phyloP scores from a whole-genome alignment of 164 flowering plant species.

The Magnolia changhungtana region DNA sequence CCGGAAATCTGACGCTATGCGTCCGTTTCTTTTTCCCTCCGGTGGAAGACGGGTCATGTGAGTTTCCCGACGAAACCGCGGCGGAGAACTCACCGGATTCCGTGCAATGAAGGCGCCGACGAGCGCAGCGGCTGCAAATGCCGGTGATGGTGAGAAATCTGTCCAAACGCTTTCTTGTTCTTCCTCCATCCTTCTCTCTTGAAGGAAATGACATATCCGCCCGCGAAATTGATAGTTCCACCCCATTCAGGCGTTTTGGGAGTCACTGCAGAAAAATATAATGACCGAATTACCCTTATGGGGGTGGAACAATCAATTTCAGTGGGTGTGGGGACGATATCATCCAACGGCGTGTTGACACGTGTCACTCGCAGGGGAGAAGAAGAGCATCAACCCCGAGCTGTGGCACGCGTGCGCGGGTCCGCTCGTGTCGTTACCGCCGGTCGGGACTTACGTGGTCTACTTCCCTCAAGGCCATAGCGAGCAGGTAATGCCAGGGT shows the following conservation, averaged over 20 bases:
- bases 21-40: too few species aligned
- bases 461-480: conserved; percentile 95
- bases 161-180: not conserved
- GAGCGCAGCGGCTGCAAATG: not conserved
- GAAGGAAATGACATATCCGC: too few species aligned
- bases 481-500: conserved; percentile 57
- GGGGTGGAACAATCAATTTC: too few species aligned
- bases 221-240: too few species aligned
- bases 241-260: too few species aligned
- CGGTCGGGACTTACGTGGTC: conserved; percentile 76
- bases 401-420: conserved; percentile 97
- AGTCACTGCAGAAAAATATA: too few species aligned
- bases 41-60: not conserved
- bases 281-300: too few species aligned
- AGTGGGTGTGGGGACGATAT: not conserved
- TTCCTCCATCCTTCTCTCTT: not conserved
- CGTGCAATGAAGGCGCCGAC: not conserved
- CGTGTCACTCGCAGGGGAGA: conserved; percentile 37
- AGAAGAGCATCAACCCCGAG: conserved; percentile 75
- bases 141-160: not conserved
- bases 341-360: conserved; percentile 16
- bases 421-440: conserved; percentile 72
- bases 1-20: not conserved
- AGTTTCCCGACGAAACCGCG: not conserved
- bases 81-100: not conserved